Conservation (phyloP, 352 stramenopile genomes). For the Pythium monospermum region DNA sequence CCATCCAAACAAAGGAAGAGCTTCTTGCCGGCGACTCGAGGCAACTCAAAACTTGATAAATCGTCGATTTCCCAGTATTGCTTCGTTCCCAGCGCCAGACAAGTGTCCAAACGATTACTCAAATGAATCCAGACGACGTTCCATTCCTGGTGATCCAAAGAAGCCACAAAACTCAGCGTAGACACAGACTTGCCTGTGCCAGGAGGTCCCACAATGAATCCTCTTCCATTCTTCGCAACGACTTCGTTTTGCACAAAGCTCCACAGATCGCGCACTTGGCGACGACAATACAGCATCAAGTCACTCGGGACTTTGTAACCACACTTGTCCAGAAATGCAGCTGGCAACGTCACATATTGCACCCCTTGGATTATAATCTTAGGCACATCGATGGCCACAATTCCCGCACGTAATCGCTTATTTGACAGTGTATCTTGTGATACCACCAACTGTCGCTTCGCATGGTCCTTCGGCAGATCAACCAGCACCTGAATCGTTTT, state of each 20-base stretch:
- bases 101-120: no score
- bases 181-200: constrained; percentile 19
- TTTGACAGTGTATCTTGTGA: no score
- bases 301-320: no score
- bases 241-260: neutral
- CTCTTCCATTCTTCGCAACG: constrained; percentile 10
- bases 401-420: no score
- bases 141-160: constrained; percentile 22
- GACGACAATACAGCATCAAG: constrained; percentile 2
- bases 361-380: no score
- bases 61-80: neutral
- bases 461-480: no score
- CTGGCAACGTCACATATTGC: no score
- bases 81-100: neutral
- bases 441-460: no score
- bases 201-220: constrained; percentile 16
- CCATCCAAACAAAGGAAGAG: neutral
- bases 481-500: no score
- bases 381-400: no score
- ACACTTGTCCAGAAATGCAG: no score
- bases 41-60: neutral
- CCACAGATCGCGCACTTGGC: neutral
- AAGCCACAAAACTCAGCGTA: constrained; percentile 15
- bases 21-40: neutral
- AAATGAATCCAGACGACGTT: constrained; percentile 25